Base-by-base conservation (phyloP, 495 filamentous ascomycete genomes). In the Aspergillus conjunctus region DNA sequence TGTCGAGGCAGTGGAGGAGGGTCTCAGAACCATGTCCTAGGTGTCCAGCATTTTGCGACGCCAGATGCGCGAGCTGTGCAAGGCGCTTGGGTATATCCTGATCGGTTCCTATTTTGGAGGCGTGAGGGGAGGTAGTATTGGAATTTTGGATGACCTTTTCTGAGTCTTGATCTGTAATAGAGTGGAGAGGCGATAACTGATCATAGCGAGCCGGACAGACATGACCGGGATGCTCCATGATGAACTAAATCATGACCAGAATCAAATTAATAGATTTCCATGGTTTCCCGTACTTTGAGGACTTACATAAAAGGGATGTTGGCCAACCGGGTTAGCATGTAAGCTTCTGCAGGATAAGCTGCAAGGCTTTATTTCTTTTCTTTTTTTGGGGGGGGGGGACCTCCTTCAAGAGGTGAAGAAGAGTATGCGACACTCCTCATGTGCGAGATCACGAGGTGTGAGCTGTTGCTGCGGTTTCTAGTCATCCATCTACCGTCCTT, bases 1-100 rank as follows among this genome's bases (percentile, higher is more conserved):
- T 64, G n/a, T 76, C 68, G 22, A 77, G 63, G 53, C 69, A 71
- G 17, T 64, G 63, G 20, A 72, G 65, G 4, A 73, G 58, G n/a
- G 63, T 58, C 8, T 59, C 53, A 14, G 65, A 64, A 6, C 68
- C 59, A n/a, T 67, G 60, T 34, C 49, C 26, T 9, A 62, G 65
- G 3, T 64, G 45, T 34, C 34, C 50, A 12, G 54, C 48, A 18
- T 41, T 43, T 8, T 62, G 60, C 21, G 66, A 60, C n/a, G 61
- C 65, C 2, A 68, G 56, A 15, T 58, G 65, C 5, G 70, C 67
- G 3, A 78, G 67, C 26, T 57, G 55, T 3, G 60, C 49, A 9
- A 78, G 62, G 8, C 76, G 73, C 14, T 67, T 61, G 8, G 66
- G 58, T 54, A 69, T 54, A 0, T 44, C 44, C 10, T 50, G 34